Evolutionary conservation across 768 basidiomycete species (phyloP).

Genomic region (Pholiota molesta): DNA sequence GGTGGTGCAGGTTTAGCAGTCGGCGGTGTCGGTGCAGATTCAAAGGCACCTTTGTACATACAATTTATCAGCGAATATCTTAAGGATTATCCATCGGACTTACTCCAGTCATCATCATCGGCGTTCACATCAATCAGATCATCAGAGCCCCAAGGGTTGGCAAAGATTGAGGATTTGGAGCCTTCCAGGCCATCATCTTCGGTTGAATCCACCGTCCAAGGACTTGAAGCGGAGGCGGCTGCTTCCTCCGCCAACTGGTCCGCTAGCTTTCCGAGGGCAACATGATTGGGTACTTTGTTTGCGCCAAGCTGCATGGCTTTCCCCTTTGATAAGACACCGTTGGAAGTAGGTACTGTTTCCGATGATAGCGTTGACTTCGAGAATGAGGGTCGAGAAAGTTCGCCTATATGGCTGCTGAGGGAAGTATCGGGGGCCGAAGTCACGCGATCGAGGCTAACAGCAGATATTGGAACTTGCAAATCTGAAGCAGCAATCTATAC

Average conservation of each 20-base stretch:
- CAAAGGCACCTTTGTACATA: slow-evolving; percentile 65
- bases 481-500: slow-evolving; percentile 71
- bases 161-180: slow-evolving; percentile 31
- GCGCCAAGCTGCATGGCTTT: slow-evolving; percentile 76
- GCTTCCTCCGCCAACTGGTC: slow-evolving; percentile 64
- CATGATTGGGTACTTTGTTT: slow-evolving; percentile 43
- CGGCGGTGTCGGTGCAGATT: slow-evolving; percentile 49
- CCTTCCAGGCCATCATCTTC: background rate
- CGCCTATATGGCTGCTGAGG: slow-evolving; percentile 27
- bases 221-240: slow-evolving; percentile 35
- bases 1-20: slow-evolving; percentile 7
- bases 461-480: slow-evolving; percentile 66
- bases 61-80: slow-evolving; percentile 1
- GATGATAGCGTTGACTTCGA: slow-evolving; percentile 17
- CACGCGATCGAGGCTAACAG: slow-evolving; percentile 37
- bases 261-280: slow-evolving; percentile 40
- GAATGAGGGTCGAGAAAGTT: slow-evolving; percentile 26
- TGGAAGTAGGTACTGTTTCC: slow-evolving; percentile 14
- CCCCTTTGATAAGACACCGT: slow-evolving; percentile 32
- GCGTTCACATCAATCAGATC: slow-evolving; percentile 94
- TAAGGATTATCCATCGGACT: slow-evolving; percentile 28
- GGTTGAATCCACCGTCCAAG: background rate
- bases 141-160: slow-evolving; percentile 69
- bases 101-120: slow-evolving; percentile 95
- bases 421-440: slow-evolving; percentile 43